Conservation (phyloP, 495 filamentous ascomycete genomes). For the Aspergillus saccharolyticus region DNA sequence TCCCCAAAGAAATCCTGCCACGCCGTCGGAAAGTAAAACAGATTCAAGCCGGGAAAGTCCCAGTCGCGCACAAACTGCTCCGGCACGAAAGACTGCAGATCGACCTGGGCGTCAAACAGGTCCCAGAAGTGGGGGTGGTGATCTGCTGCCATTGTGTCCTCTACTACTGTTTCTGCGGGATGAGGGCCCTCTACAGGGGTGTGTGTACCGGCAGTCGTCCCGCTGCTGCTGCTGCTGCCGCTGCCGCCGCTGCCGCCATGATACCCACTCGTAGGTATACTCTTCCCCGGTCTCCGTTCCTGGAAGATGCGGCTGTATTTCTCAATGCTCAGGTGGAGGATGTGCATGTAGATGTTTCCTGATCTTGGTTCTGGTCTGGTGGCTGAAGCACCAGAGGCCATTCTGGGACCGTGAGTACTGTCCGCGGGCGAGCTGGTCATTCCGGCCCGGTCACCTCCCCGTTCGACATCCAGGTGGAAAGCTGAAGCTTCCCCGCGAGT, state of each 20-base stretch:
- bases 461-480: not conserved
- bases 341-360: slow-evolving; percentile 41
- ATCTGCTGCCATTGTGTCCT: slow-evolving; percentile 3
- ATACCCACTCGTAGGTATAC: not conserved
- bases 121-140: slow-evolving; percentile 29
- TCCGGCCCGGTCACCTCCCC: not conserved
- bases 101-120: slow-evolving; percentile 41
- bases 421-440: too few relatives aligned
- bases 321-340: slow-evolving; percentile 41
- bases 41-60: slow-evolving; percentile 49
- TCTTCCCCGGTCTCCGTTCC: slow-evolving; percentile 28
- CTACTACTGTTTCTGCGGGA: too few relatives aligned
- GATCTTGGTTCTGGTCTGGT: not conserved
- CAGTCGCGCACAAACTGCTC: slow-evolving; percentile 50
- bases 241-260: too few relatives aligned
- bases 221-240: not conserved
- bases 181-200: too few relatives aligned
- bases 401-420: too few relatives aligned
- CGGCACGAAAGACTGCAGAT: slow-evolving; percentile 48
- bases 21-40: slow-evolving; percentile 47
- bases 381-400: too few relatives aligned
- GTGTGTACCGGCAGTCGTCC: too few relatives aligned
- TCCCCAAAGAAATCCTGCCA: slow-evolving; percentile 43
- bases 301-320: slow-evolving; percentile 42
- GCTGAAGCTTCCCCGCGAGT: slow-evolving; percentile 13